Evolutionary conservation across 331 rosid species (phyloP).

Genomic region (Malus hybrid): DNA sequence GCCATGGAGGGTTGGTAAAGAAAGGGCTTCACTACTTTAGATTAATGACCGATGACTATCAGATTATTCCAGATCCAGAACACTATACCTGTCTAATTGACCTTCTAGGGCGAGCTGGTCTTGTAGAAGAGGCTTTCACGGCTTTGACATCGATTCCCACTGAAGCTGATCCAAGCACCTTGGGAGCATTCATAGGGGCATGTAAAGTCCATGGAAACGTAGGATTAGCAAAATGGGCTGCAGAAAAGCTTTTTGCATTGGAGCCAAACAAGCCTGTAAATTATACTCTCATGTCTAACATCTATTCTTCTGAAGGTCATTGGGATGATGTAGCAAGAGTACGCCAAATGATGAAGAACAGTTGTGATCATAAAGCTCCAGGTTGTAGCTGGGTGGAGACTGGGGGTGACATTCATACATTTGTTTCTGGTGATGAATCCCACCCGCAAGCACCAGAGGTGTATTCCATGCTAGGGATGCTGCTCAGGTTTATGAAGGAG

Average conservation of each 20-base stretch:
- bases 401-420: conserved; percentile 33
- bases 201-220: conserved; percentile 54
- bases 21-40: conserved; percentile 57
- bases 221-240: conserved; percentile 52
- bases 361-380: conserved; percentile 33
- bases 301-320: conserved; percentile 52
- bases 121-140: conserved; percentile 53
- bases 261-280: conserved; percentile 52
- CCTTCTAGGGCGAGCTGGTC: conserved; percentile 68
- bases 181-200: conserved; percentile 69
- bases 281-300: conserved; percentile 51
- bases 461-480: conserved; percentile 28
- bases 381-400: conserved; percentile 76
- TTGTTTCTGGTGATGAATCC: conserved; percentile 43
- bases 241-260: conserved; percentile 39
- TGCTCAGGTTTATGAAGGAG: conserved; percentile 42
- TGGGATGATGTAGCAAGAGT: conserved; percentile 61
- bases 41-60: conserved; percentile 42
- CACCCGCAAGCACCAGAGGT: conserved; percentile 38
- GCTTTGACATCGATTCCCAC: conserved; percentile 40
- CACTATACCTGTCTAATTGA: conserved; percentile 62
- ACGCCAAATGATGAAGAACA: conserved; percentile 36
- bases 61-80: conserved; percentile 42
- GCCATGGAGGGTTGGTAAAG: conserved; percentile 50
- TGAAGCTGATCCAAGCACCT: conserved; percentile 38